Conservation (phyloP, 441 rosid genomes). For the Bocquillonia castaneifolia region DNA sequence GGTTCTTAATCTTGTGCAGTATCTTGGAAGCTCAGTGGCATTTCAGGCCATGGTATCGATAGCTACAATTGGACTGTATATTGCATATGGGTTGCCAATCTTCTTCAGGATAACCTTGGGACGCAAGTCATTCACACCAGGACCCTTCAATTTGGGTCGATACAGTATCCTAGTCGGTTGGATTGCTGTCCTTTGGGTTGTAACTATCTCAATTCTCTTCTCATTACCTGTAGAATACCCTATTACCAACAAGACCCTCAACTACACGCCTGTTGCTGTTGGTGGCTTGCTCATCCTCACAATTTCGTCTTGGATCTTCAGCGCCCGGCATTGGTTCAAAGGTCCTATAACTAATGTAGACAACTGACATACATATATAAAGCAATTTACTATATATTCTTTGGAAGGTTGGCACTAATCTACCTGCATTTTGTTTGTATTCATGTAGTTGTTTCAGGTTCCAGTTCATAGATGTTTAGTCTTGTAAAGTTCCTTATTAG, state of each 20-base stretch:
- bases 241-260: conserved; percentile 67
- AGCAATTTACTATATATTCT: too few species aligned
- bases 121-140: conserved; percentile 58
- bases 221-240: conserved; percentile 92
- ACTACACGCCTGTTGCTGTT: conserved; percentile 94
- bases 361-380: conserved; percentile 15
- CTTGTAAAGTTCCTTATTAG: too few species aligned
- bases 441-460: too few species aligned
- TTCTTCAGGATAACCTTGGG: conserved; percentile 79
- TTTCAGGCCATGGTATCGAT: conserved; percentile 97
- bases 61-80: conserved; percentile 90
- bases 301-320: conserved; percentile 57
- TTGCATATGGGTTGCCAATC: conserved; percentile 88
- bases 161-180: conserved; percentile 66
- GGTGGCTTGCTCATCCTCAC: conserved; percentile 59
- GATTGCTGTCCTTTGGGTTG: conserved; percentile 88
- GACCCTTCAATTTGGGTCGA: conserved; percentile 82
- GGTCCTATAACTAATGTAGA: conserved; percentile 73
- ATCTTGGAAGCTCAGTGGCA: conserved; percentile 83
- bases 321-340: conserved; percentile 81
- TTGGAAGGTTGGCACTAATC: too few species aligned
- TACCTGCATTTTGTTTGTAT: too few species aligned
- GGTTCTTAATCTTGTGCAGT: conserved; percentile 43
- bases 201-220: conserved; percentile 76
- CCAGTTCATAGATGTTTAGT: too few species aligned